Evolutionary conservation across 2,329 filamentous ascomycete genomes (phyloP), one percentile per base, ranked within the genome.

Genomic region (Monosporascus sp.): DNA sequence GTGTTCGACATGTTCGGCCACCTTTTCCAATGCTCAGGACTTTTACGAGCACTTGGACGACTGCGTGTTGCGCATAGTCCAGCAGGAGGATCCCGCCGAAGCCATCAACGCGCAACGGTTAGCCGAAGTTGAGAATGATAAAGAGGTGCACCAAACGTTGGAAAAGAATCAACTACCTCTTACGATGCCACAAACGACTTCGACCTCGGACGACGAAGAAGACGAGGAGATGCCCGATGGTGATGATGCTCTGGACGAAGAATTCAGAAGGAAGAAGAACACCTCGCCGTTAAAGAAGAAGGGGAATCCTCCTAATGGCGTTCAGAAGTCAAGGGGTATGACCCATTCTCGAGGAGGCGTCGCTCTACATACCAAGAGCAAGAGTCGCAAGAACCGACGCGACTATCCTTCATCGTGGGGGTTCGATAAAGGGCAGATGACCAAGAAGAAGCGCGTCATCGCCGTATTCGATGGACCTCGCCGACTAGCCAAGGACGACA

Each of bases 21-120:
- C 88, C 14, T 97, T 97, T 73, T 84, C 83, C 75, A 96, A 91
- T 65, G 91, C 92, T 5, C 93, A 97, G 70, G 93, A 97, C 74
- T 97, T 97, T 74, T 97, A 97, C 71, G 94, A 97, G 80, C 93
- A 97, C 80, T 78, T 97, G 67, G 93, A 88, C 64, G 85, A 88
- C 73, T 88, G 85, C 66, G 85, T 88, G 56, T 74, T 88, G 59
- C 83, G 84, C 68, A 87, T 87, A 63, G 85, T 88, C 26, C 85
- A 88, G 69, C 84, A 87, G 69, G 84, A 87, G 68, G 85, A 88
- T 60, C 85, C 85, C 3, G 79, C 83, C 26, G 85, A 87, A 72
- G 83, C 82, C 19, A 83, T 87, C 73, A 88, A 88, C 65, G 84
- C 83, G 2, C 80, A 81, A 65, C 83, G 84, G 50, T 73, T 90